Percentiles rank a stretch among this genome's conserved stretches.
These are phyloP conservation scores for Magnolia changhungtana DNA, from an alignment of 164 flowering plant genomes.

Conservation along the genomic window DNA sequence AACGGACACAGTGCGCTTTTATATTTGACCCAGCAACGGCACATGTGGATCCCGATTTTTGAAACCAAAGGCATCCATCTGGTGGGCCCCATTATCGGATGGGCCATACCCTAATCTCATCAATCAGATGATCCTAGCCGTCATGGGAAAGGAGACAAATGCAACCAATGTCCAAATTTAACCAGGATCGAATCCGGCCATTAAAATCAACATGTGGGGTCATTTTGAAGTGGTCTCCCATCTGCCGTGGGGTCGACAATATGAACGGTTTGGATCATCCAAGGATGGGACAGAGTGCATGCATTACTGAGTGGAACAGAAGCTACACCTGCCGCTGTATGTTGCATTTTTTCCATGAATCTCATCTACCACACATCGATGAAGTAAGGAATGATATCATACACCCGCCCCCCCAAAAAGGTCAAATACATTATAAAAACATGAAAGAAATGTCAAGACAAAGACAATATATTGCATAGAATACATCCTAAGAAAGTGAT, in stretches of 20 bases:
- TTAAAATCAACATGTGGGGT: not conserved
- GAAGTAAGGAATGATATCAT: conserved; percentile 3
- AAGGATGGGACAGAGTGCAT: not conserved
- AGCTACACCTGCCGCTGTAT: not conserved
- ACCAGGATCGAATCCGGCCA: too few relatives aligned
- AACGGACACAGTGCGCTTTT: too few relatives aligned
- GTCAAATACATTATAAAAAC: conserved; percentile 11
- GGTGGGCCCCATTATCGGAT: too few relatives aligned
- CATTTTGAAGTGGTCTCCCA: not conserved
- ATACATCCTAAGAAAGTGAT: conserved; percentile 15
- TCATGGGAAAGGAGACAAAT: too few relatives aligned
- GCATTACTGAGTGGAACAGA: not conserved
- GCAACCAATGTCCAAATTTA: too few relatives aligned
- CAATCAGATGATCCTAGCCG: too few relatives aligned
- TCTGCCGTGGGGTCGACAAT: not conserved
- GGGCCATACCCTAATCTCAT: too few relatives aligned
- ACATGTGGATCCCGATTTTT: too few relatives aligned
- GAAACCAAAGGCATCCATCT: too few relatives aligned
- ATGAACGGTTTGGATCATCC: not conserved
- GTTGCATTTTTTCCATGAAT: not conserved
- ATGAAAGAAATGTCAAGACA: not conserved
- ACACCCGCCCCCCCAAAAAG: not conserved
- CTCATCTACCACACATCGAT: conserved; percentile 4
- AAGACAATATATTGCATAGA: not conserved
- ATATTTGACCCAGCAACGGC: too few relatives aligned